Percentiles rank a stretch among this genome's conserved stretches.
phyloP scores from a whole-genome alignment of 805 yeast species.

The Starmerella bacillaris region DNA sequence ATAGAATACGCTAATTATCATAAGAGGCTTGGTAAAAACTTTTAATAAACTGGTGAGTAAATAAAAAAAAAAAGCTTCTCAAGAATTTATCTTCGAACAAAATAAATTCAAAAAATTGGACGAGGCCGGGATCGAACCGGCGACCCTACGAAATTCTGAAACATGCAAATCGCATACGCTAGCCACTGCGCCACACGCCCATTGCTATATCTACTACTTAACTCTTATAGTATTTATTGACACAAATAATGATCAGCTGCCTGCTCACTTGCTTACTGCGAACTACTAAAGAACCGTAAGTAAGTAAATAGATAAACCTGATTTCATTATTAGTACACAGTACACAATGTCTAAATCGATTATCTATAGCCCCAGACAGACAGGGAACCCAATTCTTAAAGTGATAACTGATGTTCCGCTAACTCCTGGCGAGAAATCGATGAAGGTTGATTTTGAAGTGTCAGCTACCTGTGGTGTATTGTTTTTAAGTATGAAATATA shows the following conservation, averaged over 20 bases:
- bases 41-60: too few relatives aligned
- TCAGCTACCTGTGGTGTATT: constrained; percentile 23
- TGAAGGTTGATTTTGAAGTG: constrained; percentile 25
- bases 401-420: constrained; percentile 15
- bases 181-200: constrained; percentile 8
- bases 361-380: constrained; percentile 17
- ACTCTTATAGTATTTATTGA: too few relatives aligned
- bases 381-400: constrained; percentile 20
- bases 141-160: constrained; percentile 13
- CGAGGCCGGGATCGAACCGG: constrained; percentile 19
- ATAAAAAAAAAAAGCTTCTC: too few relatives aligned
- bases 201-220: too few relatives aligned
- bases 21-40: too few relatives aligned
- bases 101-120: constrained; percentile 14
- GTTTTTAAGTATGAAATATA: constrained; percentile 23
- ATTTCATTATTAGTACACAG: too few relatives aligned
- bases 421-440: constrained; percentile 17
- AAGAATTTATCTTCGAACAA: too few relatives aligned
- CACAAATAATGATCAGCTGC: too few relatives aligned
- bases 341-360: constrained; percentile 4
- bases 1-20: too few relatives aligned
- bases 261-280: too few relatives aligned
- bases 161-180: constrained; percentile 4
- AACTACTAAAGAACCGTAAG: too few relatives aligned
- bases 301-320: too few relatives aligned